Base-by-base conservation (phyloP, 345 rosid species). In the Salix arbutifolia region DNA sequence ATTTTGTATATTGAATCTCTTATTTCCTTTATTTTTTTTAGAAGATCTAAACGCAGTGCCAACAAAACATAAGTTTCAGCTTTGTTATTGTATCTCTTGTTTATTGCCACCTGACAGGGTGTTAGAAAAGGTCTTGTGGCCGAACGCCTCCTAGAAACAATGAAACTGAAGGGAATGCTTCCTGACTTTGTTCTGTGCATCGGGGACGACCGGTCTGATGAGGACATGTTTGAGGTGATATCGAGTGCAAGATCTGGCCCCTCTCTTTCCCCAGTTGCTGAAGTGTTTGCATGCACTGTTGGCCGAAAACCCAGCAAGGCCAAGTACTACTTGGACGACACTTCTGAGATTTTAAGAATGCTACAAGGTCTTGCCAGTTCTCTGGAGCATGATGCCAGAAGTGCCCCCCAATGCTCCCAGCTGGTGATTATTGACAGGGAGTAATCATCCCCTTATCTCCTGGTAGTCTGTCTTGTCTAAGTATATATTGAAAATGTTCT, bases 251-350 rank as follows among this genome's bases (percentile, higher is more conserved):
- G 70, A 66, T 74, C 74, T 7, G 92, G 91, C n/a, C 85, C 89
- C 19, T 80, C 79, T 3, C 89, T 94, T 61, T 90, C 97, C 23
- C 97, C 97, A 0, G 90, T 91, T 11, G 97, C 97, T 0, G 97
- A 94, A 82, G 91, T 94, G 12, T 94, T 94, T 73, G 91, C 97
- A 19, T 94, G 98, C 85, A 91, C 97, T 0, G 98, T 92, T 21
- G 97, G 98, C 31, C 97, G 88, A 84, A 94, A 91, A 75, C 97
- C 95, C 17, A 94, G 97, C 88, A 92, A 91, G 80, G 98, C 97
- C 74, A 94, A 91, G 81, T 94, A 94, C 88, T 94, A 92, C 77
- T 82, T 92, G 74, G 98, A 92, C 75, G 98, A 92, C 80, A 89
- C 95, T 0, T 75, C 84, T 0, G 97, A 91, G 84, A 91, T 94